Base-by-base conservation (phyloP, 208 protist species). In the Trypanosoma mega region DNA sequence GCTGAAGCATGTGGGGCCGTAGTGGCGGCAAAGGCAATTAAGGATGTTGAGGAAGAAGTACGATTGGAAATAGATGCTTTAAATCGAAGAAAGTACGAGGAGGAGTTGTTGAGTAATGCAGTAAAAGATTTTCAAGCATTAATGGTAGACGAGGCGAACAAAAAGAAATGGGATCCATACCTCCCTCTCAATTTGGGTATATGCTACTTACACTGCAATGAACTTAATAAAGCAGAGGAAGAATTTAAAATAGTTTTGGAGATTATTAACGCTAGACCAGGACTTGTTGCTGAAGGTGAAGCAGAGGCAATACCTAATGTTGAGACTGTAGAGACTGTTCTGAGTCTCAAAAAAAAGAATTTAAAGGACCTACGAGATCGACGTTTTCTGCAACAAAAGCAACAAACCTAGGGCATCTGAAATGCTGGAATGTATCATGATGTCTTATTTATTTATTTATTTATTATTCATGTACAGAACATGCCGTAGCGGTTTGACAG, bases 121-220 rank as follows among this genome's bases (percentile, higher is more conserved):
- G 76, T 80, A 52, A 52, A 41, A 4, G 80, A 91, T 37, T 82
- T 93, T 24, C 67, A 62, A 11, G 33, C 36, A 0, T 51, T 93
- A 16, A 58, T 90, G 43, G 57, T 74, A 24, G 51, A 63, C 18
- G 39, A 45, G 39, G 14, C 60, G 9, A 55, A 66, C 11, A 59
- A 63, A 44, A 39, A 73, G 50, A 73, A 72, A 88, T 75, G 64
- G 63, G 39, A 86, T 63, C 44, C 63, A 20, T 69, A 34, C 27
- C 75, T 91, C 8, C 60, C 79, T 24, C 63, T 94, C 21, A 91
- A 90, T 52, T 75, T 90, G 31, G 84, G 80, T 21, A 80, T 77
- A 24, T 94, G 87, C 51, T 72, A 72, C 29, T 51, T 92, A n/a
- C 60, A 89, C 44, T 57, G 54, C 20, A 73, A 82, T 18, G 55